Evolutionary conservation across 768 basidiomycete genomes (phyloP), one percentile per base, ranked within the genome.

Genomic region (Termitomyces sp.): DNA sequence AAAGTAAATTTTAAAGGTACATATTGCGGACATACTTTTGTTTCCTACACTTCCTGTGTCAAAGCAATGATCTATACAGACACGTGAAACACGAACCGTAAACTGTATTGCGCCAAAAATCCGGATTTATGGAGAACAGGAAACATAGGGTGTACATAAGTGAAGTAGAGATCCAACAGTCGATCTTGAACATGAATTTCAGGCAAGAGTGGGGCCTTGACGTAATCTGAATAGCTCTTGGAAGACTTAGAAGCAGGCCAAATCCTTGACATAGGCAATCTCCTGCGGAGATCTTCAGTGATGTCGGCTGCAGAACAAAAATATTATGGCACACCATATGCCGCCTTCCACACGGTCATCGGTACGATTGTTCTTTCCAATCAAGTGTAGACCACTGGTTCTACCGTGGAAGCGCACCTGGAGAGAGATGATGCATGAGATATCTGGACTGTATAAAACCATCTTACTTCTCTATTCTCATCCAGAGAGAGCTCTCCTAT

Each of bases 351-450:
- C 82, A 56, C 87, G 83, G 59, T 83, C 80, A 63, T 91, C 88
- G 36, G 82, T 82, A 28, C 89, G 82, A 61, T 82, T 80, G 57
- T 79, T 86, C 56, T 81, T 77, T 18, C 82, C 83, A n/a, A 93
- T 77, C 35, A 93, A 75, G 61, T 91, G 86, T 30, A 94, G 74
- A 8, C 92, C 92, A 64, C 88, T 88, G 3, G 83, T 77, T 71
- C 85, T 80, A 14, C 92, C 90, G 59, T 95, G 94, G 68, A 87
- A 95, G 58, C 93, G 87, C 48, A 95, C 82, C 86, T 95, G 28
- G 68, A 9, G 57, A 51, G 38, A n/a, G 32, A 46, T 55, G 50
- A 36, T 57, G 23, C 61, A 63, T 35, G 57, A 14, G 53, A 20
- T 35, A 47, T 26, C 26, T 12, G 18, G n/a, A 48, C 35, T 44